Evolutionary conservation across 768 basidiomycete genomes (phyloP), one percentile per base, ranked within the genome.

Genomic region (Tylopilus cervinicoccineus): DNA sequence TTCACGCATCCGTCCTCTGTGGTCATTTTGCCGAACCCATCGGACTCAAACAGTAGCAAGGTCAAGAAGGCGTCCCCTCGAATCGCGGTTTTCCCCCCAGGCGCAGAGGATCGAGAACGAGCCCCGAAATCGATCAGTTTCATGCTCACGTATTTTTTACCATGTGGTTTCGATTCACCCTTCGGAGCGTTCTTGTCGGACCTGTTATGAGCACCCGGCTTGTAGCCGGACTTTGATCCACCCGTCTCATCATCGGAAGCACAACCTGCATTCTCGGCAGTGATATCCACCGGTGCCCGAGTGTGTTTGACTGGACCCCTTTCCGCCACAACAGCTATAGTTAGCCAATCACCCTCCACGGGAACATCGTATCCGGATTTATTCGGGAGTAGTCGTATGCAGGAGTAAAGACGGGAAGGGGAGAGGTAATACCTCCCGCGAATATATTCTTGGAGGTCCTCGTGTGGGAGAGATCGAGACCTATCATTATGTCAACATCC

Each of bases 261-360:
- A 24, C 44, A 54, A 6, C 73, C 76, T 40, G 80, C 77, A 23
- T 72, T 73, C 11, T 65, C 68, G 27, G 68, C 77, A 7, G 78
- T 63, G 12, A 76, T 63, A 32, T 62, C 65, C 17, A 85, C 80
- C 41, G 86, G 86, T 26, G 85, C 83, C 48, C 77, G 79, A 39
- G 76, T 89, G 56, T 83, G 78, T 54, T 79, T 83, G 61, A 94
- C 72, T 7, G 84, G 85, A 3, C 92, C 85, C 19, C 93, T 81
- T 64, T 95, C 92, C 2, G 93, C 95, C 13, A 99, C 83, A 5
- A 98, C 94, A 2, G 92, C 95, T 39, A 99, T 90, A 6, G 93
- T 94, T 34, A 97, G 78, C 88, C 92, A 98, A 66, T 98, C 96
- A 3, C 89, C 89, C 6, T 81, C 79, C 2, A 97, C 84, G 10